These are phyloP conservation scores for Dendrostoma leiphaemia DNA, from an alignment of 2,329 filamentous ascomycete genomes.

Conservation along the genomic window DNA sequence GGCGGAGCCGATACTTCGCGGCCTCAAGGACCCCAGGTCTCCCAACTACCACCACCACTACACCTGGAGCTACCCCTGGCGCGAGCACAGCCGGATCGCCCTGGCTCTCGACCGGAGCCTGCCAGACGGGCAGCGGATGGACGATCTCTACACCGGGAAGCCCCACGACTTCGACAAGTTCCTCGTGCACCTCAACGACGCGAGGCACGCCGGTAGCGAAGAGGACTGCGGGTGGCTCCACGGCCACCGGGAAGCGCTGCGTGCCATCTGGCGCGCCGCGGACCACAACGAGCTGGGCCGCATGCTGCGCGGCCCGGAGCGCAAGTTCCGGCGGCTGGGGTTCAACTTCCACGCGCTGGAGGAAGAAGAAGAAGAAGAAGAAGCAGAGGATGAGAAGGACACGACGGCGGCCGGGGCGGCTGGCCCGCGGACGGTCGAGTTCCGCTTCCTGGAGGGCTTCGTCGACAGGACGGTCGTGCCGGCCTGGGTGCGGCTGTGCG, in stretches of 20 bases:
- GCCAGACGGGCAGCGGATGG: neutral
- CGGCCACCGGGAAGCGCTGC: constrained; percentile 23
- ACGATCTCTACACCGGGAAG: constrained; percentile 6
- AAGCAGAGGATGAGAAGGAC: no score
- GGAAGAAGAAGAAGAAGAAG: neutral
- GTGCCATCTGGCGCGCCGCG: constrained; percentile 28
- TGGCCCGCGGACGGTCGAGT: constrained; percentile 36
- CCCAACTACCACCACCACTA: constrained; percentile 36
- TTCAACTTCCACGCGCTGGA: constrained; percentile 39
- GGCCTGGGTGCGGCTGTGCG: constrained; percentile 34
- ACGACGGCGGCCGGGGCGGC: constrained; percentile 17
- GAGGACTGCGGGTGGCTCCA: neutral
- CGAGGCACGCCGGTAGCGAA: neutral
- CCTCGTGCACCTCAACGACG: constrained; percentile 8
- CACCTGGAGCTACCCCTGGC: constrained; percentile 36
- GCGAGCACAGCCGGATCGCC: constrained; percentile 32
- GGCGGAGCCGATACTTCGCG: constrained; percentile 34
- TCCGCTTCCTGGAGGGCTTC: constrained; percentile 37
- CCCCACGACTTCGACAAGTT: constrained; percentile 21
- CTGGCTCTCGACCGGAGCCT: neutral
- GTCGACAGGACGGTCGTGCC: constrained; percentile 27
- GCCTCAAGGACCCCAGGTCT: constrained; percentile 34
- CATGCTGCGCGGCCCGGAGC: constrained; percentile 33
- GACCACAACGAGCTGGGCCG: constrained; percentile 31
- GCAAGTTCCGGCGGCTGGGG: constrained; percentile 34